A percentile compares a stretch with the other conserved stretches of the same genome.
phyloP scores from a whole-genome alignment of 2,329 filamentous ascomycete species.

The Hymenoscyphus linearis region DNA sequence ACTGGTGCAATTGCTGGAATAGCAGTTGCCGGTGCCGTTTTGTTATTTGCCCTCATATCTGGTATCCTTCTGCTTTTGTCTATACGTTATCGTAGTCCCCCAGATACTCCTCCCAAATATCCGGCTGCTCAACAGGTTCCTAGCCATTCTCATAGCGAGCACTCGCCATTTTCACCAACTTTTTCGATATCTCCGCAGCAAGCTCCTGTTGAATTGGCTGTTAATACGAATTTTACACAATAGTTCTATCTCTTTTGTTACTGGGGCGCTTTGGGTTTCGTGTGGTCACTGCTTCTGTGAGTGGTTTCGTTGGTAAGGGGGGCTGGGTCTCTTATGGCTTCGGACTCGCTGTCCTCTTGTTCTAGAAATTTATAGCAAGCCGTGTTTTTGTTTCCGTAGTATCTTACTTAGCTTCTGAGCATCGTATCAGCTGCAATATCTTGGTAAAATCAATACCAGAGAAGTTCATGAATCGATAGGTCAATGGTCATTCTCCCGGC shows the following conservation, averaged over 20 bases:
- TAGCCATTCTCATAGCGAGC: neutral
- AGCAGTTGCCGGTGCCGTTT: slow-evolving; percentile 35
- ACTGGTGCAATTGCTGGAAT: slow-evolving; percentile 41
- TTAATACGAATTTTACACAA: neutral
- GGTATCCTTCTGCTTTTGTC: slow-evolving; percentile 9
- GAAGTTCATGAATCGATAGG: too few species aligned
- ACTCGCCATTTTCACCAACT: neutral
- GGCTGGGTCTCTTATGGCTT: too few species aligned
- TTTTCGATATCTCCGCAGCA: neutral
- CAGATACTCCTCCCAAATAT: neutral
- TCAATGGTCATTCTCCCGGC: too few species aligned
- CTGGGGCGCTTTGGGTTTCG: neutral
- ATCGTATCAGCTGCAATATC: too few species aligned
- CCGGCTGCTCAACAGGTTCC: neutral
- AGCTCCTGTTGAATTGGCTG: neutral
- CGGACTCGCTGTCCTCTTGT: too few species aligned
- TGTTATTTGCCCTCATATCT: slow-evolving; percentile 27
- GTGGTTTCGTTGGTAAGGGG: neutral
- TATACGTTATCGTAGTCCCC: neutral
- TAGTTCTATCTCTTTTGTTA: neutral
- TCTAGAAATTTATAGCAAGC: too few species aligned
- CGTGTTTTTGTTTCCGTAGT: too few species aligned
- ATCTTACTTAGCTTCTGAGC: too few species aligned
- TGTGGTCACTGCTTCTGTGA: neutral
- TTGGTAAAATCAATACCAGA: too few species aligned